Evolutionary conservation across 1,139 yeast genomes (phyloP), one percentile per base, ranked within the genome.

Genomic region (Sugiyamaella japonica): DNA sequence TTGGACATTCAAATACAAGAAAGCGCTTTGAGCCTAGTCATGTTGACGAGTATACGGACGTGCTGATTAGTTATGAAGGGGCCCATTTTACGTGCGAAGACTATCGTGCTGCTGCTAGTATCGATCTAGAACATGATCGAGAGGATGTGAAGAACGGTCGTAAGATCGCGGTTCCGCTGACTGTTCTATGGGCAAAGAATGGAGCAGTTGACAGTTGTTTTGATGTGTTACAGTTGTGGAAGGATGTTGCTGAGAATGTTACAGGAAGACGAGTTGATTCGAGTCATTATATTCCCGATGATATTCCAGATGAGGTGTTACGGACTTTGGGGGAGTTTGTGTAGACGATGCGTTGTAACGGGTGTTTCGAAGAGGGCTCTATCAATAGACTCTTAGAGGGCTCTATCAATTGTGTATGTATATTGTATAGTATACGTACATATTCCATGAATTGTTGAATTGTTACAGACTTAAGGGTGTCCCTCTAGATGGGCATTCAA

Each of bases 231-330:
- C 36, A 44, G 3, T 28, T 56, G 10, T 59, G 62, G 62, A 32
- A 42, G 23, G 47, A 52, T 1, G 57, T 53, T 7, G 56, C 60
- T 9, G 48, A 20, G 17, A 17, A 49, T n/a, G 59, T 56, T 10
- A 16, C 48, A 3, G 59, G 61, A 7, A 36, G 42, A 15, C 41
- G 48, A 2, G 48, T 59, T 2, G 44, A 47, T 12, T 50, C 52
- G 13, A 61, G 60, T 10, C 62, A 59, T 52, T 59, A 56, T 42
- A 55, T 59, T 13, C 62, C 61, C 1, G 62, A 59, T 13, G 60
- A 59, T 36, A 48, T 36, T 7, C 61, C 62, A 10, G 43, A 47
- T 16, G 42, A 34, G 13, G 42, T 45, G 6, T 17, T 45, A 5
- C 20, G n/a, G n/a, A 15, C 34, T 8, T 15, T 36, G 1, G n/a